phyloP scores from a whole-genome alignment of 2,329 filamentous ascomycete genomes.

The Pezicula rhizophila region DNA sequence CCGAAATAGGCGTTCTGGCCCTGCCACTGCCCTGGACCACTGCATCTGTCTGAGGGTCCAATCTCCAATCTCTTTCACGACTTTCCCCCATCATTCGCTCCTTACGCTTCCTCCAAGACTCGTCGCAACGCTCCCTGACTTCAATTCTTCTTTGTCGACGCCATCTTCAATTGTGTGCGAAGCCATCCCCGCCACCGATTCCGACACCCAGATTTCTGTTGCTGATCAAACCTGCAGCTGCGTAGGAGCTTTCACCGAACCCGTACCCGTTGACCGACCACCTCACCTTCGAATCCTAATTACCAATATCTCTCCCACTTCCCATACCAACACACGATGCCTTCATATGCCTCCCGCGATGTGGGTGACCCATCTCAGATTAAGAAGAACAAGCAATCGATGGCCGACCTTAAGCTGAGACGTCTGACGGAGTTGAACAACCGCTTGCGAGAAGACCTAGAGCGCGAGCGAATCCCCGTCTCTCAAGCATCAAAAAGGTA shows the following conservation, averaged over 20 bases:
- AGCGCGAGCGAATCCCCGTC: conserved; percentile 90
- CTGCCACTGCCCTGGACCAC: not conserved
- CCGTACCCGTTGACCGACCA: not conserved
- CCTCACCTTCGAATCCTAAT: not conserved
- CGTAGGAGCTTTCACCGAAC: too few species aligned
- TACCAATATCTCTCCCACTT: conserved; percentile 2
- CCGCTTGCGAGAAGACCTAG: conserved; percentile 89
- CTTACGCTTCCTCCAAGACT: not conserved
- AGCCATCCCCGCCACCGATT: too few species aligned
- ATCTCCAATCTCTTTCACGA: not conserved
- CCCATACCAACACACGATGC: conserved; percentile 30
- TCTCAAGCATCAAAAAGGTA: conserved; percentile 87
- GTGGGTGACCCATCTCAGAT: conserved; percentile 62
- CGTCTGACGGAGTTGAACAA: conserved; percentile 96
- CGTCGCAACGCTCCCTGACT: not conserved
- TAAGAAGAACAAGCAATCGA: conserved; percentile 96
- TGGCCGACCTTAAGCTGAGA: conserved; percentile 96
- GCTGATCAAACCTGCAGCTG: not conserved
- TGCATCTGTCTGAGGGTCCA: not conserved
- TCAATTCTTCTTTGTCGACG: not conserved
- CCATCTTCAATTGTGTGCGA: not conserved
- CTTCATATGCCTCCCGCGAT: conserved; percentile 64
- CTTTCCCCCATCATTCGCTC: not conserved
- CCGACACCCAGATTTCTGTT: not conserved
- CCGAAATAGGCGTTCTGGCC: not conserved